These are phyloP conservation scores for Ustilago loliicola DNA, from an alignment of 1,284 basidiomycete species.

Conservation along the genomic window DNA sequence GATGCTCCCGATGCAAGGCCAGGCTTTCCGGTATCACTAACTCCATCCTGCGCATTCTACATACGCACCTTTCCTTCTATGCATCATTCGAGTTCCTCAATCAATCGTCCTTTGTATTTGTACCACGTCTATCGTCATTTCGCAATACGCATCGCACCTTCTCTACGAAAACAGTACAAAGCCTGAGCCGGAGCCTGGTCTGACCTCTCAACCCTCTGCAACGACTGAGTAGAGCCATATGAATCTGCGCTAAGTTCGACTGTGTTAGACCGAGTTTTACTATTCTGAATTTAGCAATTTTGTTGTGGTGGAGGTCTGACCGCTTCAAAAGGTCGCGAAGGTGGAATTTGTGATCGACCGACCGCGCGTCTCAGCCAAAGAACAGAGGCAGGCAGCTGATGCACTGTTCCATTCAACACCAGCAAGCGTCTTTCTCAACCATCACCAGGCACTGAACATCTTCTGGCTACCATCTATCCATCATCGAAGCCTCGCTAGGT, in stretches of 20 bases:
- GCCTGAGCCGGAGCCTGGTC: not conserved
- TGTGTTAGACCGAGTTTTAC: not conserved
- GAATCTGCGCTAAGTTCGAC: not conserved
- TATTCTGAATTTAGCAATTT: not conserved
- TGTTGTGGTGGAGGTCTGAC: constrained; percentile 40
- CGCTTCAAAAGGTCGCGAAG: constrained; percentile 13
- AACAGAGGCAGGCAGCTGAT: constrained; percentile 4
- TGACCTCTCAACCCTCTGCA: not conserved
- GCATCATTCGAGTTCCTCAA: too few species aligned
- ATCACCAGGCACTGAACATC: not conserved
- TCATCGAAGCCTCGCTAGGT: not conserved
- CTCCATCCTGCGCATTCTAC: not conserved
- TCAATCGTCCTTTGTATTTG: constrained; percentile 15
- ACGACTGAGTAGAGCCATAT: not conserved
- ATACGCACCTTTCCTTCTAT: not conserved
- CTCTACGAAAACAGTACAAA: not conserved
- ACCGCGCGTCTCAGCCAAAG: constrained; percentile 49
- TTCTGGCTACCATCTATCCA: not conserved
- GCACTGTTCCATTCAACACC: not conserved
- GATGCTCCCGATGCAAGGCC: constrained; percentile 14
- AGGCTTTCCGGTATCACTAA: not conserved
- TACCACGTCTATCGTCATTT: constrained; percentile 9
- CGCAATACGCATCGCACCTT: constrained; percentile 14
- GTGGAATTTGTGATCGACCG: constrained; percentile 46
- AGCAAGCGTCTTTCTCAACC: constrained; percentile 10